phyloP scores from a whole-genome alignment of 2,329 filamentous ascomycete species.

The Aspergillus fructus region DNA sequence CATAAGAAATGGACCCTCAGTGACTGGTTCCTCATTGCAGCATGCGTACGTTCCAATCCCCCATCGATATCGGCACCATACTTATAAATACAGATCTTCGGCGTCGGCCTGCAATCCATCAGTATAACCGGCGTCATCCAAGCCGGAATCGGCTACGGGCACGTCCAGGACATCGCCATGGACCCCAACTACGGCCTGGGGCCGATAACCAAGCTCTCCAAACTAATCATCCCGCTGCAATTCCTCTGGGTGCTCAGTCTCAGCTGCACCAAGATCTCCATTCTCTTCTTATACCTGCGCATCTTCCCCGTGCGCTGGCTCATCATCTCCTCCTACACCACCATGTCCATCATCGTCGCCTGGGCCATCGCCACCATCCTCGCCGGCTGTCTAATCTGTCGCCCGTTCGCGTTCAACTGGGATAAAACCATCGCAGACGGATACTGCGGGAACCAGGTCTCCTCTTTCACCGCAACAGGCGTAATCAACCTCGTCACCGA shows the following conservation, averaged over 20 bases:
- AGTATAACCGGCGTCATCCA: constrained; percentile 24
- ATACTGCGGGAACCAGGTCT: constrained; percentile 22
- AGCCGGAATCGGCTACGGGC: constrained; percentile 23
- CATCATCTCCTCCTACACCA: constrained; percentile 12
- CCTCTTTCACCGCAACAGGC: constrained; percentile 21
- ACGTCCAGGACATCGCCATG: constrained; percentile 14
- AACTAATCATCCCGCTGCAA: constrained; percentile 24
- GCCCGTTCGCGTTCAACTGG: constrained; percentile 27
- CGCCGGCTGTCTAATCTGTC: constrained; percentile 21
- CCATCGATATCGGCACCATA: too few relatives aligned
- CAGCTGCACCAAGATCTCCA: constrained; percentile 25
- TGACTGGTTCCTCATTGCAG: constrained; percentile 24
- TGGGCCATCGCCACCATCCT: constrained; percentile 30
- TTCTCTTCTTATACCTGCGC: constrained; percentile 21
- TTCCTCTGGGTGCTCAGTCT: constrained; percentile 27
- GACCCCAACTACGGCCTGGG: constrained; percentile 13
- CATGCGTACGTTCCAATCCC: constrained; percentile 13
- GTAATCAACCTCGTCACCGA: constrained; percentile 27
- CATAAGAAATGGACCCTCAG: constrained; percentile 19
- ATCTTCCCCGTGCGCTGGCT: constrained; percentile 23
- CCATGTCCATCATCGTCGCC: constrained; percentile 18
- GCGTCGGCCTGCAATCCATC: constrained; percentile 22
- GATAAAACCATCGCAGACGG: constrained; percentile 23
- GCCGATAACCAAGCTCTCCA: constrained; percentile 22
- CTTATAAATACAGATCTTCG: constrained; percentile 16